These are phyloP conservation scores for Fusarium pseudograminearum DNA, from an alignment of 2,329 filamentous ascomycete species.

Conservation along the genomic window DNA sequence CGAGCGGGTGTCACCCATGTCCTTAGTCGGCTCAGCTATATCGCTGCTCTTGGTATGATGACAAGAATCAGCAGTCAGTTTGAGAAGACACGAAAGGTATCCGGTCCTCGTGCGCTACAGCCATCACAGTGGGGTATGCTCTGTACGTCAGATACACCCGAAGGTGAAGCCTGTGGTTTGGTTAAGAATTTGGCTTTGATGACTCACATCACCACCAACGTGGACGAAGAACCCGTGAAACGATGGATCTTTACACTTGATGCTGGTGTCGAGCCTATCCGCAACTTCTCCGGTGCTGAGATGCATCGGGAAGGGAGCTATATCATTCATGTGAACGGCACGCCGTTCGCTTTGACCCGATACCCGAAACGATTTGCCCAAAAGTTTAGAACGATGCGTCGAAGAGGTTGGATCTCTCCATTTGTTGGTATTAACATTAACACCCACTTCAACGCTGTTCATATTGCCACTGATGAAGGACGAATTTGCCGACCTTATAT, in stretches of 20 bases:
- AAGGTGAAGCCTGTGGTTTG: slow-evolving; percentile 97
- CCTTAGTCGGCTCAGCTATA: slow-evolving; percentile 93
- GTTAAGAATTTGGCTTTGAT: slow-evolving; percentile 98
- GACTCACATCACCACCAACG: slow-evolving; percentile 98
- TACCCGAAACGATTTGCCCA: slow-evolving; percentile 88
- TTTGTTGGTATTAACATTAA: slow-evolving; percentile 98
- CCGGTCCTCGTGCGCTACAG: slow-evolving; percentile 93
- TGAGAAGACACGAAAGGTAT: slow-evolving; percentile 97
- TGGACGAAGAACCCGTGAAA: slow-evolving; percentile 90
- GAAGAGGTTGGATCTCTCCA: slow-evolving; percentile 91
- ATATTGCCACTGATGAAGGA: slow-evolving; percentile 97
- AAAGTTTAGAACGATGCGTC: slow-evolving; percentile 85
- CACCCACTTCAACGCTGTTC: slow-evolving; percentile 88
- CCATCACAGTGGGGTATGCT: slow-evolving; percentile 99
- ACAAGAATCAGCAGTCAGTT: slow-evolving; percentile 98
- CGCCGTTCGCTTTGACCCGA: slow-evolving; percentile 87
- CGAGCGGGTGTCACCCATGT: slow-evolving; percentile 96
- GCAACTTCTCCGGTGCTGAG: slow-evolving; percentile 79
- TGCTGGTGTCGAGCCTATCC: slow-evolving; percentile 82
- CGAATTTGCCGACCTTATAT: slow-evolving; percentile 96
- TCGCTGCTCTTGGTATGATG: slow-evolving; percentile 99
- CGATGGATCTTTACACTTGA: slow-evolving; percentile 89
- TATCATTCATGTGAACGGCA: slow-evolving; percentile 95
- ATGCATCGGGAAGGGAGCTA: slow-evolving; percentile 88
- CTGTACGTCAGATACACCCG: slow-evolving; percentile 95